A percentile compares a stretch with the other conserved stretches of the same genome.
These are phyloP conservation scores for Thielaviopsis ethacetica DNA, from an alignment of 2,329 filamentous ascomycete genomes.

Conservation along the genomic window DNA sequence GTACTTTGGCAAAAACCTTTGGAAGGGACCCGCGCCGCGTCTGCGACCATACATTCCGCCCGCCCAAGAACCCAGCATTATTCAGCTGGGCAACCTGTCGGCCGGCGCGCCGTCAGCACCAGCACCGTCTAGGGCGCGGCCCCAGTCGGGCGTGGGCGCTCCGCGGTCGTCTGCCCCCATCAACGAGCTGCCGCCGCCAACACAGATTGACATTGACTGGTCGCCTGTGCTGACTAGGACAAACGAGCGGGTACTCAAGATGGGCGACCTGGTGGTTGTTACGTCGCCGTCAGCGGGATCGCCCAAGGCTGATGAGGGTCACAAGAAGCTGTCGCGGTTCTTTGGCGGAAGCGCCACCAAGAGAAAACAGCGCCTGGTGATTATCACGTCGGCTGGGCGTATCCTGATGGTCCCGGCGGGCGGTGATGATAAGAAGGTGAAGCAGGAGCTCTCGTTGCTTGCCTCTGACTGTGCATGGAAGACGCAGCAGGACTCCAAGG, in stretches of 20 bases:
- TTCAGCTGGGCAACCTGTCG: conserved; percentile 35
- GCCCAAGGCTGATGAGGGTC: conserved; percentile 53
- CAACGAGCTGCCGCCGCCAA: conserved; percentile 90
- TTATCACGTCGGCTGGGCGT: conserved; percentile 83
- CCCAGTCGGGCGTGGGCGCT: conserved; percentile 24
- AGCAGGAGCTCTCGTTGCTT: conserved; percentile 77
- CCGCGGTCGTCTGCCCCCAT: conserved; percentile 64
- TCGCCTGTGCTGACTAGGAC: conserved; percentile 80
- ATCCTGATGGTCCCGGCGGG: conserved; percentile 82
- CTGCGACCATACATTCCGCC: conserved; percentile 72
- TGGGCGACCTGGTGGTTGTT: conserved; percentile 78
- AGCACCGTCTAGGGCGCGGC: not conserved
- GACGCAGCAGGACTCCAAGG: conserved; percentile 71
- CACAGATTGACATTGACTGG: conserved; percentile 95
- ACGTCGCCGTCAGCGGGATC: conserved; percentile 61
- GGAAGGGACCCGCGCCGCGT: conserved; percentile 78
- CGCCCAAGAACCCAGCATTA: conserved; percentile 53
- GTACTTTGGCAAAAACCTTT: conserved; percentile 65
- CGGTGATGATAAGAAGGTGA: conserved; percentile 89
- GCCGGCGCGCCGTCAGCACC: not conserved
- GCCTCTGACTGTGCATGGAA: conserved; percentile 61
- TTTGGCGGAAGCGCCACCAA: conserved; percentile 85
- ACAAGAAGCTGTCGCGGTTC: conserved; percentile 85
- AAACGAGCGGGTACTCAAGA: conserved; percentile 86
- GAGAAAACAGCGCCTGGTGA: conserved; percentile 81